Conservation (phyloP, 2,329 filamentous ascomycete genomes). For the Alternaria solani region DNA sequence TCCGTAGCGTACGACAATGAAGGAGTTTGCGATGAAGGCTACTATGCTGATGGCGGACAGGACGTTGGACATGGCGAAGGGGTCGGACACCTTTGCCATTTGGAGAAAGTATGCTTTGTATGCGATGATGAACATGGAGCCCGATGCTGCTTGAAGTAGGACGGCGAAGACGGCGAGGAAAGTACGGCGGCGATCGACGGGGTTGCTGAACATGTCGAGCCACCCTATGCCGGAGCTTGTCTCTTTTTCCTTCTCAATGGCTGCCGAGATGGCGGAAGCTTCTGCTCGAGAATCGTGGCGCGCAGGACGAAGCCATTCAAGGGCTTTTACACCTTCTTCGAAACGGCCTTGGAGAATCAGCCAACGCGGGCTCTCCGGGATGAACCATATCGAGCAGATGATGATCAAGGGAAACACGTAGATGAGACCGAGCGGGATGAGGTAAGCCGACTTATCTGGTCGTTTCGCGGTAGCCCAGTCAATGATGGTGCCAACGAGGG, state of each 20-base stretch:
- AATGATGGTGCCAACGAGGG: conserved; percentile 58
- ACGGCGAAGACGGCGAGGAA: conserved; percentile 47
- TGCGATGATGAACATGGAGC: conserved; percentile 50
- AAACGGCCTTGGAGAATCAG: conserved; percentile 43
- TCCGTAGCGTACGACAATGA: conserved; percentile 62
- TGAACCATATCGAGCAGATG: conserved; percentile 46
- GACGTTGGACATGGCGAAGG: conserved; percentile 66
- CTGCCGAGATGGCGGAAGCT: conserved; percentile 40
- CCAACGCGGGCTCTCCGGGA: conserved; percentile 45
- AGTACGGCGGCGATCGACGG: conserved; percentile 47
- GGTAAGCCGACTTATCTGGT: conserved; percentile 48
- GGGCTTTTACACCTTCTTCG: conserved; percentile 49
- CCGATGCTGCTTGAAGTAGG: conserved; percentile 49
- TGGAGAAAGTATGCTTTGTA: conserved; percentile 66
- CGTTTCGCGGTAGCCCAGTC: conserved; percentile 58
- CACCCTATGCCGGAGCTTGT: conserved; percentile 38
- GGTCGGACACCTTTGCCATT: conserved; percentile 64
- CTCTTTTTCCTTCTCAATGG: conserved; percentile 47
- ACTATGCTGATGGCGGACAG: conserved; percentile 63
- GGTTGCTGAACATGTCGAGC: conserved; percentile 49
- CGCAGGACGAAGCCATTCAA: conserved; percentile 47
- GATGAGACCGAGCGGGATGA: conserved; percentile 63
- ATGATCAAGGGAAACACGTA: conserved; percentile 58
- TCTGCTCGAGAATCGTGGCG: conserved; percentile 52
- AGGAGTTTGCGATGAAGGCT: conserved; percentile 63